Evolutionary conservation across 2,329 filamentous ascomycete genomes (phyloP), one percentile per base, ranked within the genome.

Genomic region (Pyricularia pennisetigena): DNA sequence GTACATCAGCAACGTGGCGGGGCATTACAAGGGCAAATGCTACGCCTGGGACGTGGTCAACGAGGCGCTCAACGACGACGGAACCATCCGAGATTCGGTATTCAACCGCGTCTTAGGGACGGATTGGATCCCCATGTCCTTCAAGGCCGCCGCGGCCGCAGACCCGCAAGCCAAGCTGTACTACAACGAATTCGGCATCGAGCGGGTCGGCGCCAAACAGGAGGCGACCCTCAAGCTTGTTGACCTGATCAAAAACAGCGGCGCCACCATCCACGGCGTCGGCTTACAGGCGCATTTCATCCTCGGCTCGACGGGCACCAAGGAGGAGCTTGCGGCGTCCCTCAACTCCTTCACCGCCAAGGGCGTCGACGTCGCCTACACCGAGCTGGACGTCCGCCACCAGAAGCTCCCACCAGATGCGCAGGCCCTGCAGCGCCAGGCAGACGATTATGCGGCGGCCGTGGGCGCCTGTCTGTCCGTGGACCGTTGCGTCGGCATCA

Each of bases 41-140:
- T 82, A 82, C 72, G 78, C 78, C 64, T 86, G 83, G 83, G 83
- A 85, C 69, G 83, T 86, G 0, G 79, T 85, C 14, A 86, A 85
- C 72, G 82, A 86, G 75, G 80, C 79, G 10, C 77, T 83, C 70
- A 80, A 82, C 70, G 82, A 85, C 35, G 78, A 82, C 72, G 82
- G 82, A 24, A 81, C 78, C 0, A 79, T 77, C 70, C 78, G 82
- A 67, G 72, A 76, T 64, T 75, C 74, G 57, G 77, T 84, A 67
- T 86, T 82, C 75, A 78, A 80, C 72, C 71, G 78, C 16, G 77
- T 77, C 23, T 78, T 85, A 10, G 83, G 83, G 1, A 74, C 77
- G 0, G 74, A 76, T 14, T 86, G 82, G 74, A 79, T 86, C 70
- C 76, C 78, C 7, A 77, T 82, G 28, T 82, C 82, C 3, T 85